These are phyloP conservation scores for Aspergillus spinulosporus DNA, from an alignment of 2,329 filamentous ascomycete genomes.

Conservation along the genomic window DNA sequence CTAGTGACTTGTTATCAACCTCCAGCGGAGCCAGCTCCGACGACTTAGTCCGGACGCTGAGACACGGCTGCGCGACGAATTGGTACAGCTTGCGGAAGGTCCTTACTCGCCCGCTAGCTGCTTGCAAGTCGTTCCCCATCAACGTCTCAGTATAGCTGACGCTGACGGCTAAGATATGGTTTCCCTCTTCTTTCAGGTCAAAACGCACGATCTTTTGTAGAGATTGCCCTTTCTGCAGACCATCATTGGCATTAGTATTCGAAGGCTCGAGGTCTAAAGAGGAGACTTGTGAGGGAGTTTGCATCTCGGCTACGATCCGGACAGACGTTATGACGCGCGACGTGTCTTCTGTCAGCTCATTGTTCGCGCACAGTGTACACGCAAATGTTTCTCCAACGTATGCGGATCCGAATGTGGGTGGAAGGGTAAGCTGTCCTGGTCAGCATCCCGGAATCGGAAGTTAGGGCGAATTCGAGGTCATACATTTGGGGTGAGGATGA, in stretches of 20 bases:
- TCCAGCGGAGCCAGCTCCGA: conserved; percentile 58
- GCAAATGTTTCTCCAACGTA: conserved; percentile 95
- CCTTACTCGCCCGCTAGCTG: conserved; percentile 64
- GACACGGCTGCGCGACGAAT: conserved; percentile 85
- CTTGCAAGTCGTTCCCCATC: conserved; percentile 44
- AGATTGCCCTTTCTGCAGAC: conserved; percentile 56
- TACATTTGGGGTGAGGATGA: conserved; percentile 59
- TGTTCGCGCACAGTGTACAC: conserved; percentile 94
- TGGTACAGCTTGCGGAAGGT: conserved; percentile 96
- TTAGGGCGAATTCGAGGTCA: conserved; percentile 12
- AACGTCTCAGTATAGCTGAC: conserved; percentile 91
- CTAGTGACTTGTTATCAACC: conserved; percentile 47
- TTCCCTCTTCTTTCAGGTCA: conserved; percentile 90
- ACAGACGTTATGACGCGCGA: conserved; percentile 67
- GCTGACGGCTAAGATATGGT: conserved; percentile 88
- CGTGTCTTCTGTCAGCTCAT: conserved; percentile 60
- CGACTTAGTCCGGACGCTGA: conserved; percentile 89
- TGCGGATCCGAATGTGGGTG: conserved; percentile 86
- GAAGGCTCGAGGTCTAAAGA: conserved; percentile 56
- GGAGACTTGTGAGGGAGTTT: conserved; percentile 77
- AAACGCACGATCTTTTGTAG: conserved; percentile 81
- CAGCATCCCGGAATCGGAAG: conserved; percentile 8
- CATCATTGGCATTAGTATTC: conserved; percentile 49
- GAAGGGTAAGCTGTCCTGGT: conserved; percentile 66
- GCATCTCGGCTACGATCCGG: conserved; percentile 87